A percentile compares a stretch with the other conserved stretches of the same genome.
Evolutionary conservation across 1,139 yeast species (phyloP).

Genomic region (Torulaspora pretoriensis): DNA sequence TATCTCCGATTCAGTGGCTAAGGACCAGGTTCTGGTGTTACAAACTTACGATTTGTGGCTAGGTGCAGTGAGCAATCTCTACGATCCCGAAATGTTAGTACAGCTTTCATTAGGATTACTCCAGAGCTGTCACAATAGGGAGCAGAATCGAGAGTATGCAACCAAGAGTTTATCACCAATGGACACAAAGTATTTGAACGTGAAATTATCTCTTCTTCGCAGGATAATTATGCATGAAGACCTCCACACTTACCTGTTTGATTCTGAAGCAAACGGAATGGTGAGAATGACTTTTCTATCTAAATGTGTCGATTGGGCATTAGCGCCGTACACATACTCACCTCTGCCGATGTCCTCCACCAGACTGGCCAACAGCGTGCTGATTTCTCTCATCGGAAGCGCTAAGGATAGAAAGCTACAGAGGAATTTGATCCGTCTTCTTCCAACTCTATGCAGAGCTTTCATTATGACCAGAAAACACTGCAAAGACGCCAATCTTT

Average conservation of each 20-base stretch:
- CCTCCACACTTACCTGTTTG: conserved; percentile 16
- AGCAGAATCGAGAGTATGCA: conserved; percentile 13
- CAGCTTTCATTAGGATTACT: conserved; percentile 30
- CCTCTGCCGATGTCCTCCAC: conserved; percentile 35
- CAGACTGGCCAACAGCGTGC: conserved; percentile 56
- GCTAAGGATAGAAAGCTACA: conserved; percentile 36
- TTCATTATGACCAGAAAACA: conserved; percentile 52
- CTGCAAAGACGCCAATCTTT: conserved; percentile 49
- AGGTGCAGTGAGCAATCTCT: conserved; percentile 41
- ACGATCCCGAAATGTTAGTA: conserved; percentile 42
- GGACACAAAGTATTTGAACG: conserved; percentile 23
- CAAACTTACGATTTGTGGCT: conserved; percentile 56
- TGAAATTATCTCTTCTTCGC: conserved; percentile 24
- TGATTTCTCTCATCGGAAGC: conserved; percentile 37
- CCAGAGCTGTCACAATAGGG: conserved; percentile 23
- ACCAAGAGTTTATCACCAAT: conserved; percentile 14
- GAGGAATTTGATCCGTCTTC: conserved; percentile 47
- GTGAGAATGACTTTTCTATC: conserved; percentile 21
- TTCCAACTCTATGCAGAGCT: conserved; percentile 50
- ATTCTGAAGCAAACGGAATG: conserved; percentile 11
- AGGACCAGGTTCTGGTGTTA: conserved; percentile 57
- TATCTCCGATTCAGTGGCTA: conserved; percentile 45
- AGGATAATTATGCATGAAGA: conserved; percentile 19
- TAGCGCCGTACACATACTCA: conserved; percentile 55
- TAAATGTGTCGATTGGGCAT: conserved; percentile 51